Evolutionary conservation across 805 yeast genomes (phyloP).

Genomic region (Sugiyamaella lignohabitans): DNA sequence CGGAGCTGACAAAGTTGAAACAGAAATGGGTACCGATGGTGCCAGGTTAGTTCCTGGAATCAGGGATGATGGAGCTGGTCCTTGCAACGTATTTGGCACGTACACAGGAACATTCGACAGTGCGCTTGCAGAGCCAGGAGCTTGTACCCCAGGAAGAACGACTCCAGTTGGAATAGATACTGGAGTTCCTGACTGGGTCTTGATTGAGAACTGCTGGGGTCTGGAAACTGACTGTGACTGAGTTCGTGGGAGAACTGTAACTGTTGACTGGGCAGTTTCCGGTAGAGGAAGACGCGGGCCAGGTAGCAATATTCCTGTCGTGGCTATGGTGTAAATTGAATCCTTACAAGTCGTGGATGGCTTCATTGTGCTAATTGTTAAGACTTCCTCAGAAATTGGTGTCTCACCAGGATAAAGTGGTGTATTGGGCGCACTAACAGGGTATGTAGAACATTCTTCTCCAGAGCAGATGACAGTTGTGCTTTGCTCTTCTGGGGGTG

Average conservation of each 20-base stretch:
- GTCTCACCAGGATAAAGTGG: constrained; percentile 7
- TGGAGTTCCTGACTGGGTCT: neutral
- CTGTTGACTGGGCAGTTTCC: neutral
- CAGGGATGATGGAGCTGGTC: neutral
- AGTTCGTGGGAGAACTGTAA: constrained; percentile 3
- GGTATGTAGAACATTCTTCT: neutral
- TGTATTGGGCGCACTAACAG: no score
- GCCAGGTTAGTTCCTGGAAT: neutral
- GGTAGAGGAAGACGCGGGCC: constrained; percentile 2
- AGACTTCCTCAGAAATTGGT: neutral
- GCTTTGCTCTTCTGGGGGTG: neutral
- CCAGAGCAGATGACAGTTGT: constrained; percentile 6
- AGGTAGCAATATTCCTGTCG: constrained; percentile 10
- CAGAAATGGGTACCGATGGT: neutral
- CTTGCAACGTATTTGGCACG: constrained; percentile 1
- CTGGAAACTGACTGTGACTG: neutral
- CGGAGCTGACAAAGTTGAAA: neutral
- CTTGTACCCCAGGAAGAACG: constrained; percentile 4
- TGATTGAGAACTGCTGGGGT: neutral
- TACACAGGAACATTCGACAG: constrained; percentile 4
- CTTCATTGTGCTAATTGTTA: constrained; percentile 5
- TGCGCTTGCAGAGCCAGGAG: constrained; percentile 1
- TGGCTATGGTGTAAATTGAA: constrained; percentile 6
- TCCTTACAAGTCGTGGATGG: constrained; percentile 8
- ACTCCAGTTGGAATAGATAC: constrained; percentile 5